Conservation (phyloP, 1,284 basidiomycete genomes). For the Microbotryum silenes-acaulis region DNA sequence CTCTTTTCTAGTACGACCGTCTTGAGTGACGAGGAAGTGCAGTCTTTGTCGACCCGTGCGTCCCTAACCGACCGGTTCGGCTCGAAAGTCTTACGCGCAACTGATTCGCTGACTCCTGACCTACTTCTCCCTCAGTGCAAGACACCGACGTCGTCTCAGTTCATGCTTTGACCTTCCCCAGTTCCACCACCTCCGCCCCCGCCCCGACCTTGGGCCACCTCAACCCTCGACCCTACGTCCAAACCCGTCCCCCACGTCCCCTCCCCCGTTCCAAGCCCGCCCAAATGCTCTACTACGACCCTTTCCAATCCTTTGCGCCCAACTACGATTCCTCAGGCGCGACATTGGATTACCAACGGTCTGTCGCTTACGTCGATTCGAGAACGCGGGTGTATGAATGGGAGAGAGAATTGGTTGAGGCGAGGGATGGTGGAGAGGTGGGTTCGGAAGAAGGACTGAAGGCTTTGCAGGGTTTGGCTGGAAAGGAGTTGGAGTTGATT, state of each 20-base stretch:
- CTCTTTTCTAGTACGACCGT: conserved; percentile 28
- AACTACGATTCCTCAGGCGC: conserved; percentile 29
- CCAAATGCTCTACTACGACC: conserved; percentile 27
- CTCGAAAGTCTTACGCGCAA: background rate
- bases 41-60: conserved; percentile 5
- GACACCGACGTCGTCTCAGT: conserved; percentile 32
- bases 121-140: conserved; percentile 8
- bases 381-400: background rate
- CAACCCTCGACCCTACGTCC: background rate
- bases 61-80: background rate
- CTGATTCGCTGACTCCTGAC: background rate
- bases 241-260: conserved; percentile 1
- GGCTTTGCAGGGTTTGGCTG: too few relatives aligned
- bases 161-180: background rate
- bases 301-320: conserved; percentile 28
- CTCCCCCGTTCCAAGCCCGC: conserved; percentile 1
- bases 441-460: too few relatives aligned
- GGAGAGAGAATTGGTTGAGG: background rate
- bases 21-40: conserved; percentile 17
- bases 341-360: conserved; percentile 15
- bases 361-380: conserved; percentile 4
- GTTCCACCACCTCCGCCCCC: background rate
- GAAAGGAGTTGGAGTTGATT: too few relatives aligned
- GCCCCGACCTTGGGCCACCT: background rate
- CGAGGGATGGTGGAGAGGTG: too few relatives aligned